These are phyloP conservation scores for Fonsecaea multimorphosa DNA, from an alignment of 2,329 filamentous ascomycete genomes.

Conservation along the genomic window DNA sequence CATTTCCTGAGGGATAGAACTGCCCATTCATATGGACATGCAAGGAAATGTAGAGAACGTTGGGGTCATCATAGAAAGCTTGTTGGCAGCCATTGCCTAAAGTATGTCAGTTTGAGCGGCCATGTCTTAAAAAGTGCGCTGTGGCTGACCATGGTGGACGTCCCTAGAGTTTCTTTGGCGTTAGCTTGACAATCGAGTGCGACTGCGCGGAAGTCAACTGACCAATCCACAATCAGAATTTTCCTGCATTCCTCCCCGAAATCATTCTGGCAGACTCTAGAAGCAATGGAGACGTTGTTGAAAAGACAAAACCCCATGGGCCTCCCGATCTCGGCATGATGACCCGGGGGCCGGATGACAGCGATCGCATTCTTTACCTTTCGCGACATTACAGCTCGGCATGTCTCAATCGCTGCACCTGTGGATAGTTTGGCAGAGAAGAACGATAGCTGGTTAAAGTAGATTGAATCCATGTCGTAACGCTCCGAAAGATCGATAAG, in stretches of 20 bases:
- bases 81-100: conserved; percentile 91
- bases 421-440: conserved; percentile 82
- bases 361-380: conserved; percentile 94
- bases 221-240: conserved; percentile 92
- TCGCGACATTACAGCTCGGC: conserved; percentile 82
- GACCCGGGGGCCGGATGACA: conserved; percentile 90
- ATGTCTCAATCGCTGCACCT: conserved; percentile 94
- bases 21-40: conserved; percentile 83
- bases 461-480: conserved; percentile 74
- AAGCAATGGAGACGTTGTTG: conserved; percentile 94
- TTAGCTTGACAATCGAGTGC: not conserved
- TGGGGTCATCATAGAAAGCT: conserved; percentile 92
- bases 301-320: conserved; percentile 97
- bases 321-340: conserved; percentile 85
- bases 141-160: conserved; percentile 65
- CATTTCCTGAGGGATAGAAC: conserved; percentile 76
- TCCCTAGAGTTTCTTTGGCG: conserved; percentile 55
- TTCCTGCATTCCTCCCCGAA: conserved; percentile 84
- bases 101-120: conserved; percentile 23
- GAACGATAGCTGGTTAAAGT: conserved; percentile 82
- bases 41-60: conserved; percentile 92
- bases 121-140: not conserved
- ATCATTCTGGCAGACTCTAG: conserved; percentile 80
- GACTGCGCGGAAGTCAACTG: conserved; percentile 52
- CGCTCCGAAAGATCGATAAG: conserved; percentile 68